Percentiles rank a stretch among this genome's conserved stretches.
These are phyloP conservation scores for Fusarium domesticum DNA, from an alignment of 2,329 filamentous ascomycete genomes.

Conservation along the genomic window DNA sequence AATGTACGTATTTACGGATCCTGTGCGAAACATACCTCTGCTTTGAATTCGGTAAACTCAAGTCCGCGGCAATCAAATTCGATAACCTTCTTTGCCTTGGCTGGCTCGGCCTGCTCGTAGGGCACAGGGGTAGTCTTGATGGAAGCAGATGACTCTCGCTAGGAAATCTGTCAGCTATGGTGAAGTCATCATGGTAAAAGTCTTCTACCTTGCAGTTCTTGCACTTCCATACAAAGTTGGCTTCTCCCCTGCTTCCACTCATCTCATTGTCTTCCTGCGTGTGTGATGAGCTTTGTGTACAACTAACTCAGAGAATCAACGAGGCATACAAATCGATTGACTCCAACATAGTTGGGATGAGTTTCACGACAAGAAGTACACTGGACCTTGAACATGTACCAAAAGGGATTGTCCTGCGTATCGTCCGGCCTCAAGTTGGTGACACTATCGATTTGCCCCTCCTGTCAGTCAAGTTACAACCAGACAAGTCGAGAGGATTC, in stretches of 20 bases:
- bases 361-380: slow-evolving; percentile 95
- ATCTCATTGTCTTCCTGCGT: slow-evolving; percentile 83
- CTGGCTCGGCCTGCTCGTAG: slow-evolving; percentile 69
- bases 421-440: slow-evolving; percentile 86
- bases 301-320: background rate
- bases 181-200: background rate
- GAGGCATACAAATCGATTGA: slow-evolving; percentile 78
- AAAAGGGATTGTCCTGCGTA: slow-evolving; percentile 78
- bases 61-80: slow-evolving; percentile 92
- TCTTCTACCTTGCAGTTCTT: slow-evolving; percentile 90
- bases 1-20: background rate
- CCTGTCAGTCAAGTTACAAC: slow-evolving; percentile 16
- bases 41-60: slow-evolving; percentile 86
- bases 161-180: slow-evolving; percentile 4
- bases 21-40: slow-evolving; percentile 62
- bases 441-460: slow-evolving; percentile 57
- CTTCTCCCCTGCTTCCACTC: slow-evolving; percentile 89
- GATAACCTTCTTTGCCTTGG: slow-evolving; percentile 75
- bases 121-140: slow-evolving; percentile 71
- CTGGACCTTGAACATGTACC: slow-evolving; percentile 96
- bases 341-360: slow-evolving; percentile 80
- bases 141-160: slow-evolving; percentile 82
- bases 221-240: slow-evolving; percentile 99
- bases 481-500: background rate
- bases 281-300: slow-evolving; percentile 6